Evolutionary conservation across 495 filamentous ascomycete genomes (phyloP), one percentile per base, ranked within the genome.

Genomic region (Aspergillus kassunensis): DNA sequence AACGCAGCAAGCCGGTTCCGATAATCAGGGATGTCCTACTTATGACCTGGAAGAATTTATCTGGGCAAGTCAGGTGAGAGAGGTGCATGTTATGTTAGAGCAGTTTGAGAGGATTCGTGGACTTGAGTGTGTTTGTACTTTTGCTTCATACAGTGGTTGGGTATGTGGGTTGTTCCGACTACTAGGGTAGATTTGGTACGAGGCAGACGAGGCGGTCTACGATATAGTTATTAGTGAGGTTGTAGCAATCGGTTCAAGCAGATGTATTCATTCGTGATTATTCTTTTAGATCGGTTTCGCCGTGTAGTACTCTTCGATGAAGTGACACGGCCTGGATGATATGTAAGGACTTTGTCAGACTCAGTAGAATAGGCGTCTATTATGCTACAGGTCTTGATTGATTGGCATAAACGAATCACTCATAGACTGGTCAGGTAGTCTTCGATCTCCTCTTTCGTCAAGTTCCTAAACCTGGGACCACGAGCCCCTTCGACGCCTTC

Each of bases 351-450:
- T 18, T 42, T 51, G 41, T 53, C 48, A 58, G 65, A 62, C 49
- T 60, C 57, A 49, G 54, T 21, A 60, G 25, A 40, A 55, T 21
- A 60, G 25, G 41, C 42, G 49, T 64, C 61, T 63, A 62, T 56
- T 62, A 58, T 54, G 54, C 47, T 60, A 65, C 55, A 58, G 54
- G 59, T 54, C 51, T 57, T 43, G 31, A 42, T 44, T 23, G 44
- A 47, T 37, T 33, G 39, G 46, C 35, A 48, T 44, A 35, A 46
- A 29, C 41, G 44, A 53, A 48, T 49, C 44, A 47, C 51, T 74
- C 58, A 97, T 78, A 97, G 83, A 76, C 93, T 96, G 66, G 92
- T 97, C 66, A 98, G 73, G 76, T 98, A 98, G 68, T 98, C 93
- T 78, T 98, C 93, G 64, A 98, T 96, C 75, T 98, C 92, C 74